Conservation (phyloP, 805 yeast species). For the Cyberlindnera amylophila region DNA sequence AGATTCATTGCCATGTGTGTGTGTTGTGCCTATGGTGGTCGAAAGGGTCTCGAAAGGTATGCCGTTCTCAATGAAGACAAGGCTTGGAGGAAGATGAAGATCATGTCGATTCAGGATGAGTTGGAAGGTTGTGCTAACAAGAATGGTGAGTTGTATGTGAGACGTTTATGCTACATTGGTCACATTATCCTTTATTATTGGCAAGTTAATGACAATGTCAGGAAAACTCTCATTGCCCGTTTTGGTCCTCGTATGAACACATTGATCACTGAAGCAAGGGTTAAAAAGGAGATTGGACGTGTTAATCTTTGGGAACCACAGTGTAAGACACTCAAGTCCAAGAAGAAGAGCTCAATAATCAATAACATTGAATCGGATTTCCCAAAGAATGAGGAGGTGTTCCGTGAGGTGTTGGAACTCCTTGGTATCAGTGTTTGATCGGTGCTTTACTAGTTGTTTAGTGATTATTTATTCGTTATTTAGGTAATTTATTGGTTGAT, state of each 20-base stretch:
- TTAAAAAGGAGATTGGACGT: slow-evolving; percentile 7
- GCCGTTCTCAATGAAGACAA: background rate
- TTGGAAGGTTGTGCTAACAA: background rate
- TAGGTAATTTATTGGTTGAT: no score
- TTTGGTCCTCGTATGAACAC: slow-evolving; percentile 7
- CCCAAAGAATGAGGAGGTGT: background rate
- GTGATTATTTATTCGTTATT: no score
- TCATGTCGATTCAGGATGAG: background rate
- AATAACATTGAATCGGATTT: no score
- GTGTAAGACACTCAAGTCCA: no score
- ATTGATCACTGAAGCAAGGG: slow-evolving; percentile 1
- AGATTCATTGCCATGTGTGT: slow-evolving; percentile 12
- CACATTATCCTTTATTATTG: slow-evolving; percentile 10
- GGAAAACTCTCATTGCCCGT: background rate
- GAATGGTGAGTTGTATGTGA: slow-evolving; percentile 2
- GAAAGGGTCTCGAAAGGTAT: slow-evolving; percentile 4
- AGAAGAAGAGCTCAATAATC: no score
- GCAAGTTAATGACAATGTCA: background rate
- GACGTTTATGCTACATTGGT: slow-evolving; percentile 8
- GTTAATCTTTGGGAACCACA: slow-evolving; percentile 6
- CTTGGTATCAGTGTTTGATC: background rate
- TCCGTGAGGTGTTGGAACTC: slow-evolving; percentile 1
- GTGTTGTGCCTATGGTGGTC: slow-evolving; percentile 17
- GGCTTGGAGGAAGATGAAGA: background rate
- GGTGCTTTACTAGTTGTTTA: background rate